Evolutionary conservation across 1,284 basidiomycete species (phyloP).

Genomic region (Pascua guehoae): DNA sequence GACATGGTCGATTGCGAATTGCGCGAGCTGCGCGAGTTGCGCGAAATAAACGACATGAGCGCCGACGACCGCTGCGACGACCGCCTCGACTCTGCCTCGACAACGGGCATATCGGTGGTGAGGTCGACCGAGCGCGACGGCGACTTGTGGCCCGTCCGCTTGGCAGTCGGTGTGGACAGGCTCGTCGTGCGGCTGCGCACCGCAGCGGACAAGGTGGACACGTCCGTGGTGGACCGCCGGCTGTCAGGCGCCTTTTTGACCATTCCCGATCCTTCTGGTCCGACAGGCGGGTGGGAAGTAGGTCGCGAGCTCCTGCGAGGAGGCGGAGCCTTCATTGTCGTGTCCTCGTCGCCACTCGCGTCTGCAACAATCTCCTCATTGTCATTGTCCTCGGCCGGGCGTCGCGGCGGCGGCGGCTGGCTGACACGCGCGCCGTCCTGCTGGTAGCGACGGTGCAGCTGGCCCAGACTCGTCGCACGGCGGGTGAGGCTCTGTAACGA

Average conservation of each 20-base stretch:
- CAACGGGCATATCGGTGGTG: constrained; percentile 1
- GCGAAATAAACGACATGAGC: constrained; percentile 6
- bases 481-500: constrained; percentile 52
- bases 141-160: constrained; percentile 18
- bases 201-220: too few relatives aligned
- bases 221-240: too few relatives aligned
- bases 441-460: constrained; percentile 34
- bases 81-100: neutral
- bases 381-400: constrained; percentile 25
- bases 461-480: constrained; percentile 51
- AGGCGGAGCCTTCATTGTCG: neutral
- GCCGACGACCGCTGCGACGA: constrained; percentile 1
- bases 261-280: neutral
- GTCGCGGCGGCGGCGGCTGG: neutral
- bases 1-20: constrained; percentile 1
- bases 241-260: too few relatives aligned
- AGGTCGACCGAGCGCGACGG: constrained; percentile 36
- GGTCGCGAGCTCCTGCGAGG: constrained; percentile 11
- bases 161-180: constrained; percentile 11
- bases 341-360: constrained; percentile 37
- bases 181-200: constrained; percentile 5
- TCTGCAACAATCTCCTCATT: constrained; percentile 36
- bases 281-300: constrained; percentile 4
- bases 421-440: constrained; percentile 23
- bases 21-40: constrained; percentile 4